phyloP scores from a whole-genome alignment of 768 basidiomycete genomes.

The Suillus lakei region DNA sequence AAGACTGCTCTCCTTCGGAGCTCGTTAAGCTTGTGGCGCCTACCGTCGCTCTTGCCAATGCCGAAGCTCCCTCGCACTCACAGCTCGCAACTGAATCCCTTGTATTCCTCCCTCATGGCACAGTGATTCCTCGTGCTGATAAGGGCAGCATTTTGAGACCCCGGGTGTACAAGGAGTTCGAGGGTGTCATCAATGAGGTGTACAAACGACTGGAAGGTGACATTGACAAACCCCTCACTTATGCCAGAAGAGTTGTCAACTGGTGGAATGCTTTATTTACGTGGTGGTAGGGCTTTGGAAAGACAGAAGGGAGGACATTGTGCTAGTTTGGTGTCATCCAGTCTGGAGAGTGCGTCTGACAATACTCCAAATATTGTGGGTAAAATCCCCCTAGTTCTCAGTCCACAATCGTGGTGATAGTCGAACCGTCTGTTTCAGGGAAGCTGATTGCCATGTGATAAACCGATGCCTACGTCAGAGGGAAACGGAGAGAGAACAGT shows the following conservation, averaged over 20 bases:
- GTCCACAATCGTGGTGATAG: slow-evolving; percentile 38
- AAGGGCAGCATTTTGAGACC: slow-evolving; percentile 56
- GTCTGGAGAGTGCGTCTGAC: slow-evolving; percentile 25
- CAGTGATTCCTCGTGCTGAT: slow-evolving; percentile 53
- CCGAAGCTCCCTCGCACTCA: slow-evolving; percentile 56
- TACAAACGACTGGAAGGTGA: slow-evolving; percentile 50
- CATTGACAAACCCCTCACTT: slow-evolving; percentile 24
- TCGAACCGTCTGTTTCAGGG: slow-evolving; percentile 41
- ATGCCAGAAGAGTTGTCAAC: no score
- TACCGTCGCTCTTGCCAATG: slow-evolving; percentile 54
- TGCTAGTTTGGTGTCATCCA: slow-evolving; percentile 16
- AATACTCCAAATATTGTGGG: no score
- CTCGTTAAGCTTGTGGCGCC: slow-evolving; percentile 42
- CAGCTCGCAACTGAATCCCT: slow-evolving; percentile 55
- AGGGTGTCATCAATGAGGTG: slow-evolving; percentile 44
- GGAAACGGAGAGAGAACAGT: background rate
- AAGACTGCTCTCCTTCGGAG: slow-evolving; percentile 29
- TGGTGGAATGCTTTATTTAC: no score
- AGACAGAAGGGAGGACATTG: no score
- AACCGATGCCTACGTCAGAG: slow-evolving; percentile 13
- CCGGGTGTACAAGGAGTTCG: slow-evolving; percentile 55
- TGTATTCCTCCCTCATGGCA: slow-evolving; percentile 50
- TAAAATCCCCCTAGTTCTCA: slow-evolving; percentile 44
- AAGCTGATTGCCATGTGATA: slow-evolving; percentile 49
- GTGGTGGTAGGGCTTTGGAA: no score